Base-by-base conservation (phyloP, 2,329 filamentous ascomycete species). In the Plectosphaerella plurivora region DNA sequence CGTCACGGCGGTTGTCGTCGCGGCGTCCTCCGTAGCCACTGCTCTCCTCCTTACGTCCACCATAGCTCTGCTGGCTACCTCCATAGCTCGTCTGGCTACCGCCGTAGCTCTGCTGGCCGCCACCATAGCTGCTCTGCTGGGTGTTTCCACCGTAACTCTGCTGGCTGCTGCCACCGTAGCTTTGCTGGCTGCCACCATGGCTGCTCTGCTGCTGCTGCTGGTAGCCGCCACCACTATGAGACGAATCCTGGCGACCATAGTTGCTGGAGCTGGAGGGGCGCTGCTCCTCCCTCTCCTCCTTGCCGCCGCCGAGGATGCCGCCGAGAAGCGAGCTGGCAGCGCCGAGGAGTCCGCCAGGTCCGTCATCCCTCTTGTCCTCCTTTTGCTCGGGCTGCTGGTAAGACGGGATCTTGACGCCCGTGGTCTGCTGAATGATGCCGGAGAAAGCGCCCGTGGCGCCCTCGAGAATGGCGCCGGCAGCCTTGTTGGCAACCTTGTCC, bases 331-430 rank as follows among this genome's bases (percentile, higher is more conserved):
- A 83, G 36, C 80, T 79, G 28, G 88, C 87, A 35, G 85, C 83
- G 51, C 85, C 86, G 12, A 96, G 75, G 44, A 96, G 72, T 22
- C 86, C 85, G 48, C 86, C 83, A 47, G 84, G 84, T 45, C 83
- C 82, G 47, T 82, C 78, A 12, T 51, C 49, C 45, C 42, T 46
- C 8, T 14, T 12, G 37, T 14, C 5, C 9, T 60, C 79, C 75
- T 62, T 58, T 41, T 67, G 55, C n/a, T 63, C 55, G 11, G 57
- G 60, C 25, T 62, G 61, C 47, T 64, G 59, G 15, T 65, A 65
- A 18, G 56, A 57, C 11, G 70, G 61, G 47, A 75, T 53, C 54
- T 74, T 70, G 47, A 69, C 63, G 25, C 78, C 77, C 10, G 74
- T 75, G 49, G 76, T 72, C 53, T 72, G 67, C 57, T 74, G 64